Percentiles rank a stretch among this genome's conserved stretches.
Evolutionary conservation across 2,329 filamentous ascomycete species (phyloP).

Genomic region (Aspergillus piperis): DNA sequence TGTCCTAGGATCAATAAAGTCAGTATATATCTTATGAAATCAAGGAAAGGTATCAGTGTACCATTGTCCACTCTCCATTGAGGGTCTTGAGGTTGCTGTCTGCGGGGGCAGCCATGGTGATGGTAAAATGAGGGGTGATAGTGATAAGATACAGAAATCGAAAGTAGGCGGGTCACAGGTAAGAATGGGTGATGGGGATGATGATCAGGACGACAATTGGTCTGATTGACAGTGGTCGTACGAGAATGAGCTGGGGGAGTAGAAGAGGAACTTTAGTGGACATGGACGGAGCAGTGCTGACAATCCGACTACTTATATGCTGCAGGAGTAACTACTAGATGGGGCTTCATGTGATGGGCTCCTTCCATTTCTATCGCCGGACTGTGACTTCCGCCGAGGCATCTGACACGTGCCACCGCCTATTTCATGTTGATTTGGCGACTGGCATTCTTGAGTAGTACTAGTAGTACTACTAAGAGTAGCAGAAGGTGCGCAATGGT

Average conservation of each 20-base stretch:
- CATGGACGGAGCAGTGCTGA: background rate
- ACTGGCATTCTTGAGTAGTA: too few relatives aligned
- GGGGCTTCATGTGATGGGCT: background rate
- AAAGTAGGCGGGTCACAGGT: background rate
- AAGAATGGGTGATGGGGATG: background rate
- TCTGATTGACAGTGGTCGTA: background rate
- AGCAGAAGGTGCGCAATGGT: too few relatives aligned
- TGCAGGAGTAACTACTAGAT: background rate
- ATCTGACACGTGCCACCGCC: background rate
- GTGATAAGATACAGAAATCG: background rate
- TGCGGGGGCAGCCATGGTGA: conserved; percentile 70
- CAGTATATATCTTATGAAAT: background rate
- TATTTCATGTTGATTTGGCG: background rate
- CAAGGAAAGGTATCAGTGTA: conserved; percentile 43
- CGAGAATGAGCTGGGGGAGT: background rate
- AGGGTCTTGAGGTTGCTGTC: conserved; percentile 68
- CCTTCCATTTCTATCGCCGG: background rate
- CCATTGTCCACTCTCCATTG: conserved; percentile 69
- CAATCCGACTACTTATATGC: background rate
- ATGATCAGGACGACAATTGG: too few relatives aligned
- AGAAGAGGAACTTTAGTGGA: background rate
- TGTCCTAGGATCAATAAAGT: conserved; percentile 61
- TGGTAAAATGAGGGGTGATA: conserved; percentile 14
- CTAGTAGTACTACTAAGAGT: too few relatives aligned
- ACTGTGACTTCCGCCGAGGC: background rate